Conservation (phyloP, 352 stramenopile genomes). For the Pythium aphanidermatum region DNA sequence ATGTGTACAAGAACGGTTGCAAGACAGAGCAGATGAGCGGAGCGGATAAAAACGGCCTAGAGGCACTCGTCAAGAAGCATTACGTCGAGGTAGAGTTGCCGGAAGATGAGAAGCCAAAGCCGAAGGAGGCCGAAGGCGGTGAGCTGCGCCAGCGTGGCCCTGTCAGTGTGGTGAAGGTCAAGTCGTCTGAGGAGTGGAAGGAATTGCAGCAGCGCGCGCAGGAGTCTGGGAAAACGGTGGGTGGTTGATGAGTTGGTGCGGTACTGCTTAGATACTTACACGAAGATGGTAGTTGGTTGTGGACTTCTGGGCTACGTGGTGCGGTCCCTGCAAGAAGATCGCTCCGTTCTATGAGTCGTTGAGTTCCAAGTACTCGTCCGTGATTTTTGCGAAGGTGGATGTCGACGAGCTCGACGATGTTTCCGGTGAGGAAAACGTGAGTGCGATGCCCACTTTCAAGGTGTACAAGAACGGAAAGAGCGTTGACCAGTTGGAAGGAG, state of each 20-base stretch:
- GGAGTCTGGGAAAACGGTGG: slow-evolving; percentile 35
- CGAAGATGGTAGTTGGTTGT: slow-evolving; percentile 65
- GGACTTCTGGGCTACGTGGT: slow-evolving; percentile 85
- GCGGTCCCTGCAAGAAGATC: slow-evolving; percentile 74
- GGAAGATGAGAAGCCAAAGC: slow-evolving; percentile 50
- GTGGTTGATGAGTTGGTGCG: too few species aligned
- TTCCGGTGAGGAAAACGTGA: slow-evolving; percentile 43
- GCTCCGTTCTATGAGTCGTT: slow-evolving; percentile 71
- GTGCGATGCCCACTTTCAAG: slow-evolving; percentile 91
- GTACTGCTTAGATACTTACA: slow-evolving; percentile 2
- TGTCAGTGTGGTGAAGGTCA: slow-evolving; percentile 36
- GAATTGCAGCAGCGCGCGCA: slow-evolving; percentile 41
- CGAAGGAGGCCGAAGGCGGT: background rate
- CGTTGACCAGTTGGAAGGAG: slow-evolving; percentile 82
- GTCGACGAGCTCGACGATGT: slow-evolving; percentile 58
- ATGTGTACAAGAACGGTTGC: slow-evolving; percentile 88
- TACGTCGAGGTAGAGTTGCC: slow-evolving; percentile 73
- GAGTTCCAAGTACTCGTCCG: slow-evolving; percentile 37
- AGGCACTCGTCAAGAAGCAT: slow-evolving; percentile 62
- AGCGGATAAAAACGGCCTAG: slow-evolving; percentile 61
- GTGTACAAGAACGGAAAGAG: slow-evolving; percentile 88
- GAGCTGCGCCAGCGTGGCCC: slow-evolving; percentile 60
- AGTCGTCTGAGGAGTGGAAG: slow-evolving; percentile 48
- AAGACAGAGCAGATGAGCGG: slow-evolving; percentile 88
- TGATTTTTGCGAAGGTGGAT: slow-evolving; percentile 73